Conservation (phyloP, 208 protist genomes). For the Leishmania aethiopica region DNA sequence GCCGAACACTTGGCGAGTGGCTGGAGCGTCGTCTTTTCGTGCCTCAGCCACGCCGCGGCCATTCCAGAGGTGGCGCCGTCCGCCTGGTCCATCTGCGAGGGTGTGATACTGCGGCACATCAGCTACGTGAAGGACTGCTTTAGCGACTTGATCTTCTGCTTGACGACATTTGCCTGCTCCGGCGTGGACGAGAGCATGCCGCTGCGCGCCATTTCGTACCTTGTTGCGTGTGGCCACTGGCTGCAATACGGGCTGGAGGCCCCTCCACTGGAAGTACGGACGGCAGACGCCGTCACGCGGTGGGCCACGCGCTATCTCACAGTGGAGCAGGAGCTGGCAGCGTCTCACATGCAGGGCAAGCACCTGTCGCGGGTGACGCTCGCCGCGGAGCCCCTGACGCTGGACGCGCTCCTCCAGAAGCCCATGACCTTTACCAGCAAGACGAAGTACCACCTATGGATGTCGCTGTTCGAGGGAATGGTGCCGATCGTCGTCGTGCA, state of each 20-base stretch:
- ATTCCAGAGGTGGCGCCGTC: slow-evolving; percentile 73
- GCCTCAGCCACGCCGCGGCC: slow-evolving; percentile 72
- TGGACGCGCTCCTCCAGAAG: slow-evolving; percentile 49
- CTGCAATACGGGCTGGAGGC: slow-evolving; percentile 82
- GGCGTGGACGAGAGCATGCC: slow-evolving; percentile 57
- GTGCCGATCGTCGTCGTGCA: slow-evolving; percentile 77
- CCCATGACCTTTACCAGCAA: slow-evolving; percentile 49
- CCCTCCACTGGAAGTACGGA: slow-evolving; percentile 51
- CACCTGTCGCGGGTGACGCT: slow-evolving; percentile 55
- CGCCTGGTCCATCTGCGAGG: slow-evolving; percentile 72
- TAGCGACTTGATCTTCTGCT: slow-evolving; percentile 81
- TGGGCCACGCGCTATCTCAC: slow-evolving; percentile 64
- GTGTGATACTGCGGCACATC: slow-evolving; percentile 64
- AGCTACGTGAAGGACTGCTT: slow-evolving; percentile 80
- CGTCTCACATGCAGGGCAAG: slow-evolving; percentile 25
- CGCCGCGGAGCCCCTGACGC: slow-evolving; percentile 48
- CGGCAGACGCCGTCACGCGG: slow-evolving; percentile 40
- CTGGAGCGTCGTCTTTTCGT: slow-evolving; percentile 86
- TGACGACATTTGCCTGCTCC: slow-evolving; percentile 80
- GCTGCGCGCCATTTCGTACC: slow-evolving; percentile 67
- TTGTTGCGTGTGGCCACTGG: slow-evolving; percentile 81
- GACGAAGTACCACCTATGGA: slow-evolving; percentile 82
- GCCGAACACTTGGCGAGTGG: slow-evolving; percentile 76
- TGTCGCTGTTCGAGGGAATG: slow-evolving; percentile 81
- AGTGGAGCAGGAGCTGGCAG: slow-evolving; percentile 49